Evolutionary conservation across 164 flowering plant species (phyloP), one percentile per base, ranked within the genome.

Genomic region (Magnolia changhungtana): DNA sequence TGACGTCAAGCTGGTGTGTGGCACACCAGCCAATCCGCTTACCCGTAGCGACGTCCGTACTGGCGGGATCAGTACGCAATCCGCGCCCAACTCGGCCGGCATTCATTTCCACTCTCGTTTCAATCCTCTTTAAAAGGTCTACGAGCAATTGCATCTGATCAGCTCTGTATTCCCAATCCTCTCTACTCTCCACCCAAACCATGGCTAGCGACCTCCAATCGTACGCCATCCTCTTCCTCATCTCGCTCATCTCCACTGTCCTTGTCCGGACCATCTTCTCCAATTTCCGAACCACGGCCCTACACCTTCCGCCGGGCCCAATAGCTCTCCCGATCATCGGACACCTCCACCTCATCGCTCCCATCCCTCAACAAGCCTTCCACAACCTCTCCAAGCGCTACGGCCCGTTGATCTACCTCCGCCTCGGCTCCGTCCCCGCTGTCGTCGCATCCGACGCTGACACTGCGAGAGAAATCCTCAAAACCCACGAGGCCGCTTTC

Each of bases 311-410:
- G 1, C 95, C 95, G 2, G 72, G 89, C 65, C 95, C 92, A 3
- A 2, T 74, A 14, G 71, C 86, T 19, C 64, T 89, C n/a, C 92
- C 92, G 0, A 37, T 89, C 67, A 77, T 90, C 23, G 91, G 92
- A 31, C 91, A 90, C 76, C 82, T 88, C 74, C 92, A 88, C 74
- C 90, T 87, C 72, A 80, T 89, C 7, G 83, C 80, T 58, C 87
- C 89, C 10, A 31, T 72, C 37, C 79, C 84, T 52, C 91, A 91
- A 82, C 89, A 78, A 8, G 68, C 89, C 58, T 75, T 91, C 66
- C 83, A 83, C 75, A 70, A 76, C 7, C 79, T 91, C 2, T 82
- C 90, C 5, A 50, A 64, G 11, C 81, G 76, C 14, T 81, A 86
- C 52, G 92, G 95, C 19, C 90, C 92, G 19, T 20, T 91, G 19